Base-by-base conservation (phyloP, 805 yeast species). In the Helenozyma baotianmanensis region DNA sequence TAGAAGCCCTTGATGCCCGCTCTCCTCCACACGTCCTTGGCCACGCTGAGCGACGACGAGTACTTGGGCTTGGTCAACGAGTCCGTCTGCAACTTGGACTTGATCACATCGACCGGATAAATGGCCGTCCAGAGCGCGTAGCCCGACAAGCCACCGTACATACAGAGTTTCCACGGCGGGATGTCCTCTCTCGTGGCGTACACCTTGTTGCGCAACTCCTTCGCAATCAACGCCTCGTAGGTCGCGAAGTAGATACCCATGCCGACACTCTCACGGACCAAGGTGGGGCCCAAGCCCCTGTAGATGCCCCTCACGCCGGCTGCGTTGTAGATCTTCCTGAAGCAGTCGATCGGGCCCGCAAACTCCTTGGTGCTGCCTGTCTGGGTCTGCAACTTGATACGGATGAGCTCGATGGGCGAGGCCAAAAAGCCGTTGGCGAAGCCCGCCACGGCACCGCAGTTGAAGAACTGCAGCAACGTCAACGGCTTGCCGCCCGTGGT, bases 371-470 rank as follows among this genome's bases (percentile, higher is more conserved):
- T 66, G 6, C 63, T 45, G 1, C 70, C 65, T 8, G 85, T 80
- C 58, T 86, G 95, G 3, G 96, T 87, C 60, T 92, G 99, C 43
- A 94, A 72, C 46, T 97, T 74, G 48, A 92, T 89, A 66, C 99
- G 80, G 39, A 92, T 74, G 54, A 88, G 97, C 58, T 92, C 98
- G 43, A 92, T 90, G 3, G 98, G 98, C 10, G 90, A 73, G 0
- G 97, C 95, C 45, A 90, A 56, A 32, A 89, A 74, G 2, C 95
- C 83, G 63, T 89, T 90, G 19, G 95, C 88, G 33, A 87, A 59
- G 16, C 98, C 98, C 23, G 95, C 96, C n/a, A 82, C 85, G 4
- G 80, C 76, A 47, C 98, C 98, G 52, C 94, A 77, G 13, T 70
- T 46, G 60, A 87, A 89, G 47, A 78, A 88, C 55, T 92, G 95